These are phyloP conservation scores for Nematocida parisii DNA, from an alignment of 371 early-diverging fungal genomes.

Conservation along the genomic window DNA sequence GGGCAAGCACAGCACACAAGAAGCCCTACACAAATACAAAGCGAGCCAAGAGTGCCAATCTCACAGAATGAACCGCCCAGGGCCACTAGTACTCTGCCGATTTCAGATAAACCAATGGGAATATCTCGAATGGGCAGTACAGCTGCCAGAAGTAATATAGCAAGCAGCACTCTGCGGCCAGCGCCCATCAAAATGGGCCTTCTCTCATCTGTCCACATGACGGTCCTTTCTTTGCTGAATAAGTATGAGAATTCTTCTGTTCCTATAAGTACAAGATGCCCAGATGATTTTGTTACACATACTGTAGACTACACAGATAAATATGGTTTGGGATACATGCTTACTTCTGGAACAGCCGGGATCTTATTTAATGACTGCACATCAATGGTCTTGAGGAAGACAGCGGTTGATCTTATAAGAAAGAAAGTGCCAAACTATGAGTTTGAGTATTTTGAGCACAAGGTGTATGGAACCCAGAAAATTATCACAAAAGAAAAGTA, in stretches of 20 bases:
- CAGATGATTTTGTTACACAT: slow-evolving; percentile 24
- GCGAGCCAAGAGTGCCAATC: too few species aligned
- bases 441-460: slow-evolving; percentile 55
- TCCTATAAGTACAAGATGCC: background rate
- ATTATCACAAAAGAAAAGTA: slow-evolving; percentile 53
- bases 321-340: slow-evolving; percentile 43
- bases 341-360: slow-evolving; percentile 36
- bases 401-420: slow-evolving; percentile 2
- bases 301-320: slow-evolving; percentile 37
- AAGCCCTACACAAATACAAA: background rate
- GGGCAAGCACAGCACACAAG: background rate
- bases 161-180: background rate
- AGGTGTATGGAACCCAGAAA: slow-evolving; percentile 46
- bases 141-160: background rate
- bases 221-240: slow-evolving; percentile 13
- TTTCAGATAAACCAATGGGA: background rate
- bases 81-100: background rate
- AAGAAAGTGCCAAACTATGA: background rate
- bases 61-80: background rate
- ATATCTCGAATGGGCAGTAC: background rate
- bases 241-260: background rate
- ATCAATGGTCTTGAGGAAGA: slow-evolving; percentile 34
- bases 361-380: slow-evolving; percentile 53
- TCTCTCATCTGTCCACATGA: slow-evolving; percentile 39
- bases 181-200: slow-evolving; percentile 28